Percentiles rank a stretch among this genome's conserved stretches.
Evolutionary conservation across 176 grass and related monocot genomes (phyloP).

Genomic region (Poa pratensis): DNA sequence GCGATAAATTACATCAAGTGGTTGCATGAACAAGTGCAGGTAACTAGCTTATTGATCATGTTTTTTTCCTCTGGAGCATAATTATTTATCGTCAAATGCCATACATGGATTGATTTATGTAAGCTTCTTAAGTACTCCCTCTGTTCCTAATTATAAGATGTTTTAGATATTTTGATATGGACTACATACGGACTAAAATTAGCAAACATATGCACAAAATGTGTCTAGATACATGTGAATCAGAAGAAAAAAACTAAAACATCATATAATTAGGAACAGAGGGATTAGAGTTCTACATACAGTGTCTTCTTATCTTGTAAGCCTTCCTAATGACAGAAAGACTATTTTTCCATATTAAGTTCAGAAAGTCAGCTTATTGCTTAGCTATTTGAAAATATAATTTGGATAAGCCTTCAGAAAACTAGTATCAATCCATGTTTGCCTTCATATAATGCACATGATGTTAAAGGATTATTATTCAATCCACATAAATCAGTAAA

Average conservation of each 20-base stretch:
- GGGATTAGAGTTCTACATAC: neutral
- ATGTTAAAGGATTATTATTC: constrained; percentile 9
- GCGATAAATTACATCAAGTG: constrained; percentile 91
- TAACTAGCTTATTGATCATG: constrained; percentile 21
- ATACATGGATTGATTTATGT: neutral
- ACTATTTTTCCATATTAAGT: neutral
- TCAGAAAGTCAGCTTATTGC: neutral
- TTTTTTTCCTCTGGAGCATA: neutral
- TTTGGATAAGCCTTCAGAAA: neutral
- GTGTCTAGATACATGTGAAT: too few species aligned
- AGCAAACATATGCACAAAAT: too few species aligned
- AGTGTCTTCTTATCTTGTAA: neutral
- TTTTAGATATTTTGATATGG: too few species aligned
- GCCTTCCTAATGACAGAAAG: neutral
- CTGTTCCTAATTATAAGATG: too few species aligned
- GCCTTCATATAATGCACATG: neutral
- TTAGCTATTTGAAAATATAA: neutral
- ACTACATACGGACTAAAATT: too few species aligned
- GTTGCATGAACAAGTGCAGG: constrained; percentile 97
- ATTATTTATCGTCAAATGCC: neutral
- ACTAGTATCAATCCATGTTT: neutral
- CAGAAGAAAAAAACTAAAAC: too few species aligned
- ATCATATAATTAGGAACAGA: too few species aligned
- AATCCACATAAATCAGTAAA: constrained; percentile 17
- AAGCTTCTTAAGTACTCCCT: too few species aligned